Base-by-base conservation (phyloP, 257 asterid species). In the Capsicum chinense region DNA sequence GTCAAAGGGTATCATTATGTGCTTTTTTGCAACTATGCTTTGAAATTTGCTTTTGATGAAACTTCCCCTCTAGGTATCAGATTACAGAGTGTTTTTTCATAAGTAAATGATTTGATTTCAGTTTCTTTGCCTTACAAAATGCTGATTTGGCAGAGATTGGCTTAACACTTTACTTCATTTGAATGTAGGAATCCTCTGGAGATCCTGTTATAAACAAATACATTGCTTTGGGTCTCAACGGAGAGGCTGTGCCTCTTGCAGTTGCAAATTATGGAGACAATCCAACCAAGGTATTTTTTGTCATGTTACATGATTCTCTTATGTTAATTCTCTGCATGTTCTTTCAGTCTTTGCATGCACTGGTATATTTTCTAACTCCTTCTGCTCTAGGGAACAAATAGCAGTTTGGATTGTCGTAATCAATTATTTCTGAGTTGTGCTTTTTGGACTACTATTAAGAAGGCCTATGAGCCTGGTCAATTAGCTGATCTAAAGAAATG, bases 201-300 rank as follows among this genome's bases (percentile, higher is more conserved):
- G 99, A 96, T 88, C 97, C 95, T 13, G 13, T 93, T 10, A 91
- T 89, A 19, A 91, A 89, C 92, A 96, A 93, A 86, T 94, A 96
- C 83, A 79, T 92, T 81, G 92, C 97, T 69, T 92, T 95, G 1
- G 98, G 98, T 86, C 97, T 96, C 83, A 90, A 71, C 89, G 88
- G 97, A 84, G 99, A 96, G 80, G 95, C 92, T 83, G 98, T 93
- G 85, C 90, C 93, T 12, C 90, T 92, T 79, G 99, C 98, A 19
- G 93, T 96, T 83, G 98, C 97, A 67, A 93, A 96, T 85, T 93
- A 74, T 83, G 99, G 99, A 86, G 99, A 96, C 87, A 94, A 94
- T 89, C 93, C 98, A 15, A 21, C 90, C 83, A 96, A 94, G 97
- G 98, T 92, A 85, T 79, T 71, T 64, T 39, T 76, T 58, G 21